phyloP scores from a whole-genome alignment of 208 protist species.

The Porcisia hertigi region DNA sequence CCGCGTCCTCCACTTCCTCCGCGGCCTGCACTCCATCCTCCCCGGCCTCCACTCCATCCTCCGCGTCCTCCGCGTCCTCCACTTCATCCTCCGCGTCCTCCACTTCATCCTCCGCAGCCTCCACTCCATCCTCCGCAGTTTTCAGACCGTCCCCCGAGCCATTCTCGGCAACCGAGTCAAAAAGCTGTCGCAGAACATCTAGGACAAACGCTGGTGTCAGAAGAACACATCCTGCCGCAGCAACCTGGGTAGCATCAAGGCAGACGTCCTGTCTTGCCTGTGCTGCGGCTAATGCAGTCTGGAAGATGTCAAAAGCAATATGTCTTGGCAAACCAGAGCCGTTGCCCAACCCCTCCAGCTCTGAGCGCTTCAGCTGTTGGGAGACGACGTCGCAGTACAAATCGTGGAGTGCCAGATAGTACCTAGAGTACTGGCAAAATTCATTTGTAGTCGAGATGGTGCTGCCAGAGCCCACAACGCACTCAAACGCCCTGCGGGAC shows the following conservation, averaged over 20 bases:
- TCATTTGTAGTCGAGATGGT: constrained; percentile 13
- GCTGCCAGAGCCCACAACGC: constrained; percentile 13
- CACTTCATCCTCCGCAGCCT: constrained; percentile 14
- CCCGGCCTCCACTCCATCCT: constrained; percentile 6
- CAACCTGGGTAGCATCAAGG: neutral
- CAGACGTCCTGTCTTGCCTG: constrained; percentile 5
- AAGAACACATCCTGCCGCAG: neutral
- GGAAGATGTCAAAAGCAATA: constrained; percentile 13
- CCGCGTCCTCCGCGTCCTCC: neutral
- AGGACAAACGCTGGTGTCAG: neutral
- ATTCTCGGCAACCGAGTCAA: neutral
- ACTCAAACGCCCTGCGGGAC: constrained; percentile 32
- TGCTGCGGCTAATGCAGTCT: neutral
- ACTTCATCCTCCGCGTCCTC: neutral
- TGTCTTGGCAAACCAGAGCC: constrained; percentile 10
- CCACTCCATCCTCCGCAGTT: neutral
- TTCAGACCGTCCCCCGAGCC: neutral
- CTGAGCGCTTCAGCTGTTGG: constrained; percentile 12
- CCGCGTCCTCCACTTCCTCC: too few relatives aligned
- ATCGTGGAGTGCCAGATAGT: constrained; percentile 35
- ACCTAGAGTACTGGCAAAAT: constrained; percentile 32
- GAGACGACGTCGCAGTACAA: constrained; percentile 36
- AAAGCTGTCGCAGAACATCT: constrained; percentile 7
- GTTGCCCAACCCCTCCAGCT: constrained; percentile 6
- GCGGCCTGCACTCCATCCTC: constrained; percentile 3